Conservation (phyloP, 2,329 filamentous ascomycete genomes). For the Myriosclerotinia duriaeana region DNA sequence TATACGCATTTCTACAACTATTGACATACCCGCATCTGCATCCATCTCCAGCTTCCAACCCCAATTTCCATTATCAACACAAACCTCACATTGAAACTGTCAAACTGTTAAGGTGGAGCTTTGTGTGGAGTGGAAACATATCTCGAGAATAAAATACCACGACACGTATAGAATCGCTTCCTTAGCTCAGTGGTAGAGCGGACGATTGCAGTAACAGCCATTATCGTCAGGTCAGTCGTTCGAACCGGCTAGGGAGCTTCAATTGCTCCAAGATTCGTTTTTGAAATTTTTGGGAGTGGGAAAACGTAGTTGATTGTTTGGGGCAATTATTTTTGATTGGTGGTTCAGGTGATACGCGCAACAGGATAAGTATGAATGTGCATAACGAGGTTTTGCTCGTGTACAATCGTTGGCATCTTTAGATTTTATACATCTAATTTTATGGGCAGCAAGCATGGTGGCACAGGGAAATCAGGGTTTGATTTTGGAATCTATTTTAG, state of each 20-base stretch:
- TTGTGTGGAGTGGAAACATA: neutral
- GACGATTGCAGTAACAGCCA: slow-evolving; percentile 17
- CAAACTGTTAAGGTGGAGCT: neutral
- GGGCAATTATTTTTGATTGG: too few species aligned
- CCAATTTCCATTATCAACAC: neutral
- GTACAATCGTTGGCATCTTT: too few species aligned
- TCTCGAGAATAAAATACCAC: rapidly evolving
- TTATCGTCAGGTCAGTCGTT: slow-evolving; percentile 22
- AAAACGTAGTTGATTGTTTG: too few species aligned
- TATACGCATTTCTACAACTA: rapidly evolving
- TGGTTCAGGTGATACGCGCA: too few species aligned
- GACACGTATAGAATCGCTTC: neutral
- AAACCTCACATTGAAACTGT: neutral
- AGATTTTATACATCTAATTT: too few species aligned
- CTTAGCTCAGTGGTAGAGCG: slow-evolving; percentile 23
- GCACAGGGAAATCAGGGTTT: too few species aligned
- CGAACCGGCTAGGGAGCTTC: slow-evolving; percentile 22
- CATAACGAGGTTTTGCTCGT: too few species aligned
- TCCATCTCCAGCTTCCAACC: too few species aligned
- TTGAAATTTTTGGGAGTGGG: neutral
- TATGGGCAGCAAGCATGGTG: too few species aligned
- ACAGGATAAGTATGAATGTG: too few species aligned
- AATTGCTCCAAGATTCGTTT: neutral
- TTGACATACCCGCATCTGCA: rapidly evolving
- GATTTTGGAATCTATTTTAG: too few species aligned